These are phyloP conservation scores for Dactylellina cionopaga DNA, from an alignment of 2,329 filamentous ascomycete species.

Conservation along the genomic window DNA sequence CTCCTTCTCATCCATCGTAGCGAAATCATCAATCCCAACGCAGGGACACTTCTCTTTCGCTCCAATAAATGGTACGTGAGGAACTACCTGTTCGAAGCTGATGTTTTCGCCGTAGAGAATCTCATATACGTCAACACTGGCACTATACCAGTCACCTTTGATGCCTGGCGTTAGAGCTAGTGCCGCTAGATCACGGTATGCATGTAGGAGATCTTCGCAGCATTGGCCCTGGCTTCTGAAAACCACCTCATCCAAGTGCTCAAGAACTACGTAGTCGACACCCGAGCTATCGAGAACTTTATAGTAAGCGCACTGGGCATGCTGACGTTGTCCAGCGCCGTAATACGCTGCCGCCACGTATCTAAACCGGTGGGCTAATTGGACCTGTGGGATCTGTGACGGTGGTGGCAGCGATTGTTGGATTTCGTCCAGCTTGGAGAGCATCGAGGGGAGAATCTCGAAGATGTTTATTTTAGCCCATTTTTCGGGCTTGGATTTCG, in stretches of 20 bases:
- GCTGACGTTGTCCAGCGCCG: conserved; percentile 32
- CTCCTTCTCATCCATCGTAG: neutral
- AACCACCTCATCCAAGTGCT: conserved; percentile 11
- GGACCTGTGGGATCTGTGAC: conserved; percentile 16
- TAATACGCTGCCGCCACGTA: conserved; percentile 36
- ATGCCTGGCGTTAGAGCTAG: conserved; percentile 22
- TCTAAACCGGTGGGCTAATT: conserved; percentile 34
- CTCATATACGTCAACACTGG: conserved; percentile 23
- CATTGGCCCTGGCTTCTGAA: conserved; percentile 30
- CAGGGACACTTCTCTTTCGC: conserved; percentile 28
- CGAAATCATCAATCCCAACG: conserved; percentile 25
- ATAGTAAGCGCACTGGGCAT: conserved; percentile 37
- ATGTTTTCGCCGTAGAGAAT: conserved; percentile 30
- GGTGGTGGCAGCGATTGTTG: conserved; percentile 9
- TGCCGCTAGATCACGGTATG: conserved; percentile 24
- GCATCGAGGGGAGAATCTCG: conserved; percentile 12
- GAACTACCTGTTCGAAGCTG: conserved; percentile 9
- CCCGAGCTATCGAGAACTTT: conserved; percentile 37
- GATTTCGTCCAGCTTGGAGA: conserved; percentile 4
- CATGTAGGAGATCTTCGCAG: conserved; percentile 31
- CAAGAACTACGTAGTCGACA: conserved; percentile 28
- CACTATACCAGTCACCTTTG: conserved; percentile 28
- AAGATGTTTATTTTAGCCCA: conserved; percentile 22
- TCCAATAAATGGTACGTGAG: conserved; percentile 12
- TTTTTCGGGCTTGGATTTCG: conserved; percentile 18